Conservation (phyloP, 2,329 filamentous ascomycete species). For the Pezicula neosporulosa region DNA sequence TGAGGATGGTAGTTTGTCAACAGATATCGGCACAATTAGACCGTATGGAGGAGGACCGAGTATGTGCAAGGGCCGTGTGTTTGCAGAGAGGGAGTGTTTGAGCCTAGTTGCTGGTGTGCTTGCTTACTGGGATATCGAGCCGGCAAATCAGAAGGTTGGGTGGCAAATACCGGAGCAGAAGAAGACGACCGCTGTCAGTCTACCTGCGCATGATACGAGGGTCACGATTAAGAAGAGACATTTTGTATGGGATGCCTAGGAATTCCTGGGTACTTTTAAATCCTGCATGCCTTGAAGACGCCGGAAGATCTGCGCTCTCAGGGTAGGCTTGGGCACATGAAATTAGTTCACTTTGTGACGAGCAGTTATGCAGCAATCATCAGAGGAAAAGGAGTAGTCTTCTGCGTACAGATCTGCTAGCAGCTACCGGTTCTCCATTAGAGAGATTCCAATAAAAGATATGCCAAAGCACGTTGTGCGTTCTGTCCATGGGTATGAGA, state of each 20-base stretch:
- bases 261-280: not conserved
- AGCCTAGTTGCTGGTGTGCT: constrained; percentile 48
- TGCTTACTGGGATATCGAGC: constrained; percentile 52
- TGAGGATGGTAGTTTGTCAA: constrained; percentile 25
- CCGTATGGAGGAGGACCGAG: constrained; percentile 45
- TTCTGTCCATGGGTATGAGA: too few relatives aligned
- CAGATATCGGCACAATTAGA: constrained; percentile 38
- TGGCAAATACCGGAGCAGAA: constrained; percentile 49
- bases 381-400: too few relatives aligned
- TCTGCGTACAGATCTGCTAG: too few relatives aligned
- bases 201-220: constrained; percentile 47
- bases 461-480: too few relatives aligned
- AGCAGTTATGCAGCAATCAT: too few relatives aligned
- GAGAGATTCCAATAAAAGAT: too few relatives aligned
- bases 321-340: too few relatives aligned
- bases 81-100: constrained; percentile 47
- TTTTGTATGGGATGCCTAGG: constrained; percentile 18
- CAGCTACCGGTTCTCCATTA: too few relatives aligned
- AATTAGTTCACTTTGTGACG: too few relatives aligned
- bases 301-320: too few relatives aligned
- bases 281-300: too few relatives aligned
- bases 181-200: constrained; percentile 44
- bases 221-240: constrained; percentile 46
- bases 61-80: constrained; percentile 46
- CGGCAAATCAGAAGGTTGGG: constrained; percentile 33